Evolutionary conservation across 1,284 basidiomycete species (phyloP), one percentile per base, ranked within the genome.

Genomic region (Amylostereum chailletii): DNA sequence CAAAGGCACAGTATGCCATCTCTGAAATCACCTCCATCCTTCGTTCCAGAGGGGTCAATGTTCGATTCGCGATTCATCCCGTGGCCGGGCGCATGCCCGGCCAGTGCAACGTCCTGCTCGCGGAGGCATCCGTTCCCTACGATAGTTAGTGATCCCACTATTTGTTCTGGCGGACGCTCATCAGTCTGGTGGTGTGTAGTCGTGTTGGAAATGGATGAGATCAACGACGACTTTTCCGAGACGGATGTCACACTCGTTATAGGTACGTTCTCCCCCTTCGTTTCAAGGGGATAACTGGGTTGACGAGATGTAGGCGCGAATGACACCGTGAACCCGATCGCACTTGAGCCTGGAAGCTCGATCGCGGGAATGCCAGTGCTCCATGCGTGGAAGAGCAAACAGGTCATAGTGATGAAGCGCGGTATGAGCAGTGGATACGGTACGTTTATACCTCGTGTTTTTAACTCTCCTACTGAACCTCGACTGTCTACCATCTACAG

Each of bases 291-390:
- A 19, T 19, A 19, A 19, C 19, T 19, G 19, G 19, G 19, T 19
- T 19, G 19, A 19, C 19, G 19, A 19, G 19, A 19, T 19, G 19
- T 19, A 19, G 19, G 89, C 42, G 89, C 89, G n/a, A 92, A 92
- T 58, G 89, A 92, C 63, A 92, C 90, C 1, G 88, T 91, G 48
- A 92, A 92, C 64, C 89, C 89, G 7, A 90, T 92, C 55, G 86
- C 89, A 26, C 72, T 92, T n/a, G 88, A 92, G 65, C 76, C 85
- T 4, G 87, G 86, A 40, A 89, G 85, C 51, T 72, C 88, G 7
- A 92, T 92, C 55, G 89, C 89, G 10, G 89, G 90, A 39, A 92
- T 92, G 89, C 88, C 89, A 7, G 89, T 92, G 27, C 71, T 92
- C 52, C 85, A 90, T 56, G 89, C 85, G 5, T 92, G 89, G 90